Base-by-base conservation (phyloP, 345 rosid species). In the Murraya paniculata region DNA sequence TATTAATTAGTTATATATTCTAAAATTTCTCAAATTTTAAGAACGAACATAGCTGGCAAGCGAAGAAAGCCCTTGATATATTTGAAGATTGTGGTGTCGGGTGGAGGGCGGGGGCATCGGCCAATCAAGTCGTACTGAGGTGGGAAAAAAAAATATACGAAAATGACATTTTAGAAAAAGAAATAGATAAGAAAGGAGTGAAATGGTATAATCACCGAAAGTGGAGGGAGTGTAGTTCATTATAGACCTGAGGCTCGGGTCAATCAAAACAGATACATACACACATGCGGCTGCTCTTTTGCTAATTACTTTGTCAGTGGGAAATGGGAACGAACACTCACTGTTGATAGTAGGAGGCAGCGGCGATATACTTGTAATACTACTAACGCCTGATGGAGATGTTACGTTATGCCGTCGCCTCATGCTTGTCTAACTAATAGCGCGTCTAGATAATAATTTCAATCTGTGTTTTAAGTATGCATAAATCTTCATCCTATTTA, bases 221-320 rank as follows among this genome's bases (percentile, higher is more conserved):
- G 69, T 39, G 60, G 58, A 41, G 73, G 55, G 73, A 66, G 21
- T 25, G 66, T 55, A 24, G 38, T 67, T 66, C 27, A n/a, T 35
- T 58, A 22, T 33, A 35, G 28, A 24, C 7, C 4, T 5, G 18
- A 4, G 21, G 2, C 56, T 50, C 16, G 71, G 71, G 85, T 74
- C 84, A 87, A 75, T 81, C 60, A 33, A n/a, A n/a, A 57, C 76
- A 68, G 80, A 24, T 57, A 59, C 58, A 36, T 59, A 58, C 25
- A 4, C 2, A 48, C 64, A 33, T 72, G 27, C 58, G 65, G 64
- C 59, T 21, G 64, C 59, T 21, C 22, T 71, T 67, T 25, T 65
- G 31, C 38, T 21, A 2, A 64, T 70, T 65, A 72, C 50, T 74
- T 66, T 41, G 35, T 41, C 36, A 41, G 59, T 77, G 79, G 79